These are phyloP conservation scores for Cadophora malorum DNA, from an alignment of 2,329 filamentous ascomycete species.

Conservation along the genomic window DNA sequence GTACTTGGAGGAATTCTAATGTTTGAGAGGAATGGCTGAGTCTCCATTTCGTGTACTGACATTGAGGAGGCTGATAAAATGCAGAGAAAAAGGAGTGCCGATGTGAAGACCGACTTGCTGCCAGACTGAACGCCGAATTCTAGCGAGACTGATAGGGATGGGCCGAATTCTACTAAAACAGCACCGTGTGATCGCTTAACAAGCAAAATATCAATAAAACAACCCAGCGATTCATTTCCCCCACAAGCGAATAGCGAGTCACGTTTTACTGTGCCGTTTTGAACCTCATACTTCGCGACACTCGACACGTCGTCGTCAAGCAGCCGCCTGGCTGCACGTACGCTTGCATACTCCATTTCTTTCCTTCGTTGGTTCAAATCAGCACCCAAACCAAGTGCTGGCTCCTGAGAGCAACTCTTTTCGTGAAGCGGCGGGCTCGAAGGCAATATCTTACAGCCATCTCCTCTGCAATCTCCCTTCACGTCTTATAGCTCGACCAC, in stretches of 20 bases:
- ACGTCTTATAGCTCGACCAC: background rate
- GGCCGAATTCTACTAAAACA: background rate
- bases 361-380: too few species aligned
- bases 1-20: background rate
- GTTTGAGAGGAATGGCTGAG: background rate
- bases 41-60: background rate
- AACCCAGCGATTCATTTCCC: background rate
- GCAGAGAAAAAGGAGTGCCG: background rate
- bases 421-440: background rate
- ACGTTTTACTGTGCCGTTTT: conserved; percentile 11
- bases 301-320: background rate
- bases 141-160: background rate
- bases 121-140: background rate
- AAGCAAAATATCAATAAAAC: background rate
- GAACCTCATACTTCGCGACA: background rate
- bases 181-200: background rate
- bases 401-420: background rate
- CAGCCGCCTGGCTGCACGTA: background rate
- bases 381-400: background rate
- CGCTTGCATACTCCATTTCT: background rate
- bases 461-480: background rate
- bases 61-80: background rate
- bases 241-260: conserved; percentile 3
- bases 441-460: background rate
- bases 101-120: conserved; percentile 1